phyloP scores from a whole-genome alignment of 192 early-diverging fungal genomes.

The Spizellomyces sp. region DNA sequence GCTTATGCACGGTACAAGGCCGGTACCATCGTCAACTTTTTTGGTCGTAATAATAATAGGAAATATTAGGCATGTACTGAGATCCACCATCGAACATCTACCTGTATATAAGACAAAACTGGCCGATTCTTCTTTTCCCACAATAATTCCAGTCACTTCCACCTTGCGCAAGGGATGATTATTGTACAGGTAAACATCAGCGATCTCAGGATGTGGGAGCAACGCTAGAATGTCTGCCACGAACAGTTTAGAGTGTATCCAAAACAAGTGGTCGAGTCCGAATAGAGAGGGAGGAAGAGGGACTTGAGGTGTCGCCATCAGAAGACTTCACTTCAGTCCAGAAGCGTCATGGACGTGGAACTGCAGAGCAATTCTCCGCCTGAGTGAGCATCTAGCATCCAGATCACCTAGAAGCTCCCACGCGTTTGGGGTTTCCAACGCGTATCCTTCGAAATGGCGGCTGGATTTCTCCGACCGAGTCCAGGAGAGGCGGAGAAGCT shows the following conservation, averaged over 20 bases:
- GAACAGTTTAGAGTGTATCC: conserved; percentile 18
- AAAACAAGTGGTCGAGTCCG: conserved; percentile 31
- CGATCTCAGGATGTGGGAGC: conserved; percentile 8
- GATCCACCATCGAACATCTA: not conserved
- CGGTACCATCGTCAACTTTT: conserved; percentile 35
- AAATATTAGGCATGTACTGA: not conserved
- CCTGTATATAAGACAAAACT: conserved; percentile 16
- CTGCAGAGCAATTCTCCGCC: too few species aligned
- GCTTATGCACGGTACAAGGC: conserved; percentile 17
- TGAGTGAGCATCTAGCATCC: too few species aligned
- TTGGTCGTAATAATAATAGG: too few species aligned
- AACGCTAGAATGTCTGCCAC: conserved; percentile 15
- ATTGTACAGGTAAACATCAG: conserved; percentile 25
- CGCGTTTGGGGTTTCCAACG: too few species aligned
- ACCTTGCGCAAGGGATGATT: conserved; percentile 25
- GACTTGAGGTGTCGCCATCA: too few species aligned
- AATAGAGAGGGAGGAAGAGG: not conserved
- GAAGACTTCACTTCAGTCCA: too few species aligned
- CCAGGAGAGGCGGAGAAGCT: conserved; percentile 21
- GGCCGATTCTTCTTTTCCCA: conserved; percentile 25
- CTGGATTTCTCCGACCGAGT: conserved; percentile 10
- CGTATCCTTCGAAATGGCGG: not conserved
- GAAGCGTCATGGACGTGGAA: too few species aligned
- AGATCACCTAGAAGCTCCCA: too few species aligned
- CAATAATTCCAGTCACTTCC: conserved; percentile 27